Base-by-base conservation (phyloP, 805 yeast genomes). In the Cyberlindnera galapagoensis region DNA sequence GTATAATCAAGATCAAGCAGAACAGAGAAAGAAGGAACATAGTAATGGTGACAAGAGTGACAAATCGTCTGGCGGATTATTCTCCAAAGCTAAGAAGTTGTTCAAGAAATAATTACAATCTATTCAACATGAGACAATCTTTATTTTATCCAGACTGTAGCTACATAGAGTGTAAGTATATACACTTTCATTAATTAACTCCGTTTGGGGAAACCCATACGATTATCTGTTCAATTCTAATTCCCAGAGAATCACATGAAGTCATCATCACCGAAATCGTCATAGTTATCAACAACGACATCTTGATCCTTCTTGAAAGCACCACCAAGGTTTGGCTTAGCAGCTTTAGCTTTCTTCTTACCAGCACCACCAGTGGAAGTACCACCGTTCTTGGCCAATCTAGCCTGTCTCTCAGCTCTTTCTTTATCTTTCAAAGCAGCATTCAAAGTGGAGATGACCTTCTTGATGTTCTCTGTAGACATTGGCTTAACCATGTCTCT, bases 291-390 rank as follows among this genome's bases (percentile, higher is more conserved):
- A 33, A 72, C 61, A 40, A 71, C 83, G 44, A 74, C 76, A 24
- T 69, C 67, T 31, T 63, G 65, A 50, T 79, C 86, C 59, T 80
- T 80, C 68, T 79, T 82, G 56, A 67, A 65, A 8, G 68, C 70
- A 48, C 72, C 72, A 35, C 71, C 71, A 32, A 82, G 66, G 56
- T 79, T 80, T 27, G 85, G 80, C 45, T 69, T 73, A 35, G 76
- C 71, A 11, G 44, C 34, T 60, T 82, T 81, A 37, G 86, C 95
- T 75, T 88, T 90, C 75, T 82, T 81, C 73, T 88, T 87, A 61
- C 95, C 94, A 23, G 94, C 92, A 56, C 96, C 96, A 49, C 94
- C 94, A 16, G 85, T 74, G 24, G 90, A 75, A 18, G 94, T 82
- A 43, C 90, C 92, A 41, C 92, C 90, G 34, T 84, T 69, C 56